Conservation (phyloP, 78 protist genomes). For the Paulinella micropora region DNA sequence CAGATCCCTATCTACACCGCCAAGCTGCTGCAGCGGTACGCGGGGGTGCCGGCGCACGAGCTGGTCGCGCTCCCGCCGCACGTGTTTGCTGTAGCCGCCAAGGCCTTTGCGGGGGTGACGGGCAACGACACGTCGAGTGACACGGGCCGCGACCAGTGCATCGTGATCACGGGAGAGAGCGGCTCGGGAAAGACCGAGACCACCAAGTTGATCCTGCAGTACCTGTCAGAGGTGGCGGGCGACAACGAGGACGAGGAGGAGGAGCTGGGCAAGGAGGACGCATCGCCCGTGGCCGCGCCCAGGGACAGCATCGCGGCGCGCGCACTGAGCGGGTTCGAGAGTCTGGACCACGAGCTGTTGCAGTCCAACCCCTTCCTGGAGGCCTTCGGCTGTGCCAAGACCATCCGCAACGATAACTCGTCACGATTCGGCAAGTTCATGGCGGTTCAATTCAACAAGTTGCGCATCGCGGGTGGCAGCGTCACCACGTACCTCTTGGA, state of each 20-base stretch:
- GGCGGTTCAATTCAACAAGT: too few relatives aligned
- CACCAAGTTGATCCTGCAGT: neutral
- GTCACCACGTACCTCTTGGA: constrained; percentile 42
- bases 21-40: too few relatives aligned
- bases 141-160: neutral
- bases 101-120: neutral
- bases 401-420: neutral
- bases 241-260: too few relatives aligned
- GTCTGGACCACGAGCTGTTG: neutral
- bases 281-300: too few relatives aligned
- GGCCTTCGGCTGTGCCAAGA: neutral
- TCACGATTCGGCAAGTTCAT: neutral
- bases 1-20: neutral
- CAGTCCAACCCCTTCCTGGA: neutral
- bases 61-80: too few relatives aligned
- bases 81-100: too few relatives aligned
- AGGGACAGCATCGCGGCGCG: too few relatives aligned
- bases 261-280: too few relatives aligned
- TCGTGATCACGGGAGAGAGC: neutral
- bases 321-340: neutral
- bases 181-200: neutral
- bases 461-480: constrained; percentile 15
- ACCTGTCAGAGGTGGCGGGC: neutral
- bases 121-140: neutral
- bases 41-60: too few relatives aligned